These are phyloP conservation scores for Candida buenavistaensis DNA, from an alignment of 1,139 yeast genomes.

Conservation along the genomic window DNA sequence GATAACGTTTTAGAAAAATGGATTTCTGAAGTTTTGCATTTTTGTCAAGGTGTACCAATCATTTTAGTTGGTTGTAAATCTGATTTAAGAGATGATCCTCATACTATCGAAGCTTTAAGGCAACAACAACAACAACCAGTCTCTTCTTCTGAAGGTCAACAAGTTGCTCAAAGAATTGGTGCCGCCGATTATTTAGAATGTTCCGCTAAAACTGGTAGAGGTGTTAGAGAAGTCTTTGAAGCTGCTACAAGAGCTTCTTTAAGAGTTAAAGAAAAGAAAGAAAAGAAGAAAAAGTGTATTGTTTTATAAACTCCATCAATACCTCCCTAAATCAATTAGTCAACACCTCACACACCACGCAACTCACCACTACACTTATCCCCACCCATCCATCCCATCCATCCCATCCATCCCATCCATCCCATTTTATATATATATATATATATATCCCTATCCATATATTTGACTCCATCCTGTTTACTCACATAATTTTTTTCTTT, in stretches of 20 bases:
- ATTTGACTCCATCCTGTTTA: too few species aligned
- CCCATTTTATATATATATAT: too few species aligned
- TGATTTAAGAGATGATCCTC: slow-evolving; percentile 82
- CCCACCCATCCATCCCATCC: too few species aligned
- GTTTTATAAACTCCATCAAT: slow-evolving; percentile 59
- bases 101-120: slow-evolving; percentile 72
- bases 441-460: too few species aligned
- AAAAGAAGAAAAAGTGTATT: slow-evolving; percentile 57
- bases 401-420: too few species aligned
- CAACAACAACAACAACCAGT: slow-evolving; percentile 79
- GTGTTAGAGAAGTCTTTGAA: slow-evolving; percentile 88
- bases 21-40: slow-evolving; percentile 91
- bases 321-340: too few species aligned
- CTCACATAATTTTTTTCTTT: too few species aligned
- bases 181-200: slow-evolving; percentile 88
- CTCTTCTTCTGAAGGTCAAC: slow-evolving; percentile 74
- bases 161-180: slow-evolving; percentile 83
- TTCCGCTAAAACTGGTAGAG: slow-evolving; percentile 89
- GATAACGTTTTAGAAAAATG: slow-evolving; percentile 94
- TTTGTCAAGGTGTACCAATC: slow-evolving; percentile 94
- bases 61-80: slow-evolving; percentile 91
- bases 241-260: slow-evolving; percentile 90
- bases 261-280: slow-evolving; percentile 60
- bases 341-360: too few species aligned
- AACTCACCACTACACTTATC: too few species aligned